These are phyloP conservation scores for Arthroderma sp. DNA, from an alignment of 2,329 filamentous ascomycete genomes.

Conservation along the genomic window DNA sequence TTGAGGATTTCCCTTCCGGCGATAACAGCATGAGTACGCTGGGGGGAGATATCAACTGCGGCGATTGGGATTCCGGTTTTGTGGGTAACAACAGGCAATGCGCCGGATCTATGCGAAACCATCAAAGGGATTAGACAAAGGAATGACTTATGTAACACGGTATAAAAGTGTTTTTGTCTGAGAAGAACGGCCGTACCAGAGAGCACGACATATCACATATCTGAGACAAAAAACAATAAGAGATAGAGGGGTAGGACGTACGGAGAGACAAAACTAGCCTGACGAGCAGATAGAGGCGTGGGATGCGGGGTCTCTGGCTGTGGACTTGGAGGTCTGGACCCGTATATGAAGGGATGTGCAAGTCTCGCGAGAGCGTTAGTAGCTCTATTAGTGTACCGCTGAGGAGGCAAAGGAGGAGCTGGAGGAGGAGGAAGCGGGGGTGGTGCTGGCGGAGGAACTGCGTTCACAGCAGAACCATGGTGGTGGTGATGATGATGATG, in stretches of 20 bases:
- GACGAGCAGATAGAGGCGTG: conserved; percentile 17
- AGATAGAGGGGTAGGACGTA: conserved; percentile 13
- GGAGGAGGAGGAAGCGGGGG: conserved; percentile 16
- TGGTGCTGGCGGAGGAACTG: conserved; percentile 11
- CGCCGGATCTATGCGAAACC: conserved; percentile 26
- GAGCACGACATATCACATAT: too few species aligned
- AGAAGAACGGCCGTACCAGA: too few species aligned
- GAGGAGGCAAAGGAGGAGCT: conserved; percentile 23
- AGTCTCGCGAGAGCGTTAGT: conserved; percentile 38
- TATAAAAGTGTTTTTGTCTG: too few species aligned
- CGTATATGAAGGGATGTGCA: conserved; percentile 42
- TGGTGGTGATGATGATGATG: conserved; percentile 14
- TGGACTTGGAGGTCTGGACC: conserved; percentile 40
- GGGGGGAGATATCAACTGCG: conserved; percentile 50
- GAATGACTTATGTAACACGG: too few species aligned
- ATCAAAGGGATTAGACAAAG: neutral
- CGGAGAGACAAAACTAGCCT: conserved; percentile 27
- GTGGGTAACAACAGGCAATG: conserved; percentile 45
- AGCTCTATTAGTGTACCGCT: conserved; percentile 31
- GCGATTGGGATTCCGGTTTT: conserved; percentile 52
- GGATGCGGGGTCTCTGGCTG: conserved; percentile 28
- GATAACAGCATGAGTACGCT: conserved; percentile 49
- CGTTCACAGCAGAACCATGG: conserved; percentile 16
- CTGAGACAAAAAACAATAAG: neutral
- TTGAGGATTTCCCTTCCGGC: conserved; percentile 54